Percentiles rank a stretch among this genome's conserved stretches.
phyloP scores from a whole-genome alignment of 2,329 filamentous ascomycete species.

The Aspergillus spinulosporus region DNA sequence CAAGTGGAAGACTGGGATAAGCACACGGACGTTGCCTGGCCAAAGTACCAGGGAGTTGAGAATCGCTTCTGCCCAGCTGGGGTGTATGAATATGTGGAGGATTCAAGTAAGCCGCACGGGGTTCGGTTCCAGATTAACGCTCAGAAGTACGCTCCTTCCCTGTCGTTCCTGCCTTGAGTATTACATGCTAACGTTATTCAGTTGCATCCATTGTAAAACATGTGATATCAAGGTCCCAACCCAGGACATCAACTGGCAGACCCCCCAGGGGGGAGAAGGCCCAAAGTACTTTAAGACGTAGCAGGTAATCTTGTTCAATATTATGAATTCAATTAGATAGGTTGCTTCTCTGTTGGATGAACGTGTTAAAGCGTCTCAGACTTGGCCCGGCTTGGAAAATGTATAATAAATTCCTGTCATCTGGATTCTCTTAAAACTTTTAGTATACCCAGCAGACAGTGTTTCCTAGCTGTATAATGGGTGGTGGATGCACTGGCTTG shows the following conservation, averaged over 20 bases:
- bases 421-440: no score
- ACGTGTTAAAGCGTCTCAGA: no score
- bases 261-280: slow-evolving; percentile 84
- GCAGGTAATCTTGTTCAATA: not conserved
- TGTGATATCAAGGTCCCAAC: slow-evolving; percentile 97
- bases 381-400: not conserved
- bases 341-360: no score
- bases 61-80: slow-evolving; percentile 96
- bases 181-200: slow-evolving; percentile 40
- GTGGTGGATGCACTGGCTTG: no score
- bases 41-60: slow-evolving; percentile 86
- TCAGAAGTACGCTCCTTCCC: slow-evolving; percentile 73
- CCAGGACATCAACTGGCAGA: slow-evolving; percentile 97
- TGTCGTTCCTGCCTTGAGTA: not conserved
- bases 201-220: slow-evolving; percentile 99
- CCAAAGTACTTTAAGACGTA: slow-evolving; percentile 65
- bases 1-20: slow-evolving; percentile 94
- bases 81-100: slow-evolving; percentile 97
- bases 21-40: slow-evolving; percentile 80
- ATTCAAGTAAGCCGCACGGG: slow-evolving; percentile 78
- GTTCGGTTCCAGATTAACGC: slow-evolving; percentile 97
- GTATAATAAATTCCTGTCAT: not conserved
- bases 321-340: not conserved
- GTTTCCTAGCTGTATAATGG: no score
- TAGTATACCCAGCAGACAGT: no score